Evolutionary conservation across 805 yeast genomes (phyloP).

Genomic region (Wickerhamomyces alni): DNA sequence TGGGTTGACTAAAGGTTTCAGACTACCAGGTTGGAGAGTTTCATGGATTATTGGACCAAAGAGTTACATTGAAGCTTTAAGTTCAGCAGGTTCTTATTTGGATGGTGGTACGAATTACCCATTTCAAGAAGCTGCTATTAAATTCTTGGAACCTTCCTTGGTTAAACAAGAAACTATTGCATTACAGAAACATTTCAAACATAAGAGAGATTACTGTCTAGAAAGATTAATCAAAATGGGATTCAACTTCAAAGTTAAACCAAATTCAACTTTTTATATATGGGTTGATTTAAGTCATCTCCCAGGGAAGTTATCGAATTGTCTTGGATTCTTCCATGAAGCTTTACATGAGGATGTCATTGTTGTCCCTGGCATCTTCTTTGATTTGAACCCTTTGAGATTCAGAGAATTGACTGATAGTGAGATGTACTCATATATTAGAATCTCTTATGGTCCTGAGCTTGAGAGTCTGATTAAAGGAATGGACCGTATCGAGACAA

Average conservation of each 20-base stretch:
- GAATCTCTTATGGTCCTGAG: conserved; percentile 59
- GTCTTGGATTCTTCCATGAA: conserved; percentile 59
- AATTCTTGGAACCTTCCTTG: conserved; percentile 43
- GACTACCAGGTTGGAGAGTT: conserved; percentile 60
- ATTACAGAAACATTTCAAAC: conserved; percentile 48
- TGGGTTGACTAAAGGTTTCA: conserved; percentile 55
- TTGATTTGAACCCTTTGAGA: conserved; percentile 50
- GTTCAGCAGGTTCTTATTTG: conserved; percentile 53
- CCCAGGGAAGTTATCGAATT: conserved; percentile 50
- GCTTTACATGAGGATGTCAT: conserved; percentile 54
- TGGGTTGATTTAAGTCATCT: conserved; percentile 53
- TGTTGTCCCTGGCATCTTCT: conserved; percentile 58
- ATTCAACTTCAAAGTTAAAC: conserved; percentile 41
- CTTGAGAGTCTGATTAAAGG: conserved; percentile 42
- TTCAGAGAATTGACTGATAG: conserved; percentile 45
- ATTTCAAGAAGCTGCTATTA: conserved; percentile 54
- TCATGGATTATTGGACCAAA: conserved; percentile 63
- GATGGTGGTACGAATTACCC: conserved; percentile 62
- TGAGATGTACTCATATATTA: conserved; percentile 52
- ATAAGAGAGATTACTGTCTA: conserved; percentile 51
- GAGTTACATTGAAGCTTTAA: conserved; percentile 46
- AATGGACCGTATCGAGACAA: conserved; percentile 54
- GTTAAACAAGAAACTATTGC: conserved; percentile 52
- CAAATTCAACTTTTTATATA: conserved; percentile 53
- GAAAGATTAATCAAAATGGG: conserved; percentile 47